Evolutionary conservation across 306 rosid species (phyloP).

Genomic region (Pachyrhizus erosus): DNA sequence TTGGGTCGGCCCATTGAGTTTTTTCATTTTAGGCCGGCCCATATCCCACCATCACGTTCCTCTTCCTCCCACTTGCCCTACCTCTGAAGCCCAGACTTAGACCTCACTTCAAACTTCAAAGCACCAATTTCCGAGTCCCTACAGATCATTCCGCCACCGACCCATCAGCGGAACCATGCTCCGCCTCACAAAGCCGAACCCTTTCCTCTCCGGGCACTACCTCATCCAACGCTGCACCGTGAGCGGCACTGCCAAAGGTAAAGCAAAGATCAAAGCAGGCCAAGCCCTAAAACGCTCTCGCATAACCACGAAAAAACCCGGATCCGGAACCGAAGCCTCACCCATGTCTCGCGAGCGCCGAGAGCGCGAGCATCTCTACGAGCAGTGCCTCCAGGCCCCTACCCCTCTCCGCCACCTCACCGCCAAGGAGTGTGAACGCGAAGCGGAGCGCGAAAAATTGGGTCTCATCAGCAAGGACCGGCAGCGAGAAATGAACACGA

Average conservation of each 20-base stretch:
- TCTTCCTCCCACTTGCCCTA: constrained; percentile 2
- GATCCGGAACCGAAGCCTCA: constrained; percentile 40
- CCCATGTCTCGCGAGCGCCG: constrained; percentile 53
- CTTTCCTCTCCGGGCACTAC: constrained; percentile 33
- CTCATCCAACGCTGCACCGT: constrained; percentile 51
- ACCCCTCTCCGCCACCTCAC: constrained; percentile 68
- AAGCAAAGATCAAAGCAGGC: constrained; percentile 54
- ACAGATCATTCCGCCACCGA: not conserved
- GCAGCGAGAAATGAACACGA: constrained; percentile 71
- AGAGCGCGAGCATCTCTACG: constrained; percentile 68
- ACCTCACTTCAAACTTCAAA: not conserved
- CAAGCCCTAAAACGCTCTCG: constrained; percentile 48
- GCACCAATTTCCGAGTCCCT: not conserved
- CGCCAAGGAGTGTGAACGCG: constrained; percentile 59
- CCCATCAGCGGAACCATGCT: constrained; percentile 38
- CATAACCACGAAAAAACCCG: constrained; percentile 45
- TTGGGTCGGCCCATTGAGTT: not conserved
- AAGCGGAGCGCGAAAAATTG: constrained; percentile 72
- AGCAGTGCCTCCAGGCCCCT: constrained; percentile 73
- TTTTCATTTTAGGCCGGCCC: not conserved
- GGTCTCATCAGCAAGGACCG: constrained; percentile 89
- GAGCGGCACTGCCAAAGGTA: constrained; percentile 58
- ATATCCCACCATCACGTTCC: not conserved
- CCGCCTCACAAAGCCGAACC: constrained; percentile 42
- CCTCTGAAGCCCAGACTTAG: not conserved